Conservation (phyloP, 306 rosid species). For the Vigna radiata region DNA sequence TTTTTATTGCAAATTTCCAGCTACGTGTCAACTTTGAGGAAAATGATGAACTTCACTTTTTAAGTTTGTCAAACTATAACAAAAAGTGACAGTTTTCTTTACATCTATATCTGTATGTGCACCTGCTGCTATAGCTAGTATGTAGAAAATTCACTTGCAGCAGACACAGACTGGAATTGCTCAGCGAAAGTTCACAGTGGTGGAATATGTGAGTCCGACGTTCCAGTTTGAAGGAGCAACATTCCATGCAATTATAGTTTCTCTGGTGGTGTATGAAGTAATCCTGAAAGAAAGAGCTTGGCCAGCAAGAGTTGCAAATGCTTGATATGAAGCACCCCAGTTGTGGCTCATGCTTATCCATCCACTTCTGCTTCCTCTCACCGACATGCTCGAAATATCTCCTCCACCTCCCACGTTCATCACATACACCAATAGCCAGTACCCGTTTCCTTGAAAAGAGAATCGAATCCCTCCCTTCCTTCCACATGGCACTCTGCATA, state of each 20-base stretch:
- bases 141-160: neutral
- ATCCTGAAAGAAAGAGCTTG: slow-evolving; percentile 81
- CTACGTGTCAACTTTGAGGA: neutral
- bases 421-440: slow-evolving; percentile 88
- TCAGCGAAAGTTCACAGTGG: slow-evolving; percentile 65
- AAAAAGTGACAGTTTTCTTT: slow-evolving; percentile 30
- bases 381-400: slow-evolving; percentile 71
- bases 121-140: slow-evolving; percentile 29
- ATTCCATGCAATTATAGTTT: slow-evolving; percentile 73
- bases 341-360: slow-evolving; percentile 95
- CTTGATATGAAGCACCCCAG: slow-evolving; percentile 97
- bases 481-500: slow-evolving; percentile 73
- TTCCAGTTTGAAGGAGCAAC: slow-evolving; percentile 77
- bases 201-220: slow-evolving; percentile 63
- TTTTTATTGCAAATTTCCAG: slow-evolving; percentile 29
- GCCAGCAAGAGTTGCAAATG: slow-evolving; percentile 74
- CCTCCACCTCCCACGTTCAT: slow-evolving; percentile 98
- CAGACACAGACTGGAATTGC: neutral
- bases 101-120: slow-evolving; percentile 21
- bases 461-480: slow-evolving; percentile 72
- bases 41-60: slow-evolving; percentile 18
- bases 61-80: slow-evolving; percentile 31
- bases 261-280: slow-evolving; percentile 71
- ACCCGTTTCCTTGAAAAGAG: slow-evolving; percentile 86
- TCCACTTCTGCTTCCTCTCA: slow-evolving; percentile 80